phyloP scores from a whole-genome alignment of 805 yeast genomes.

The Geotrichum ghanense region DNA sequence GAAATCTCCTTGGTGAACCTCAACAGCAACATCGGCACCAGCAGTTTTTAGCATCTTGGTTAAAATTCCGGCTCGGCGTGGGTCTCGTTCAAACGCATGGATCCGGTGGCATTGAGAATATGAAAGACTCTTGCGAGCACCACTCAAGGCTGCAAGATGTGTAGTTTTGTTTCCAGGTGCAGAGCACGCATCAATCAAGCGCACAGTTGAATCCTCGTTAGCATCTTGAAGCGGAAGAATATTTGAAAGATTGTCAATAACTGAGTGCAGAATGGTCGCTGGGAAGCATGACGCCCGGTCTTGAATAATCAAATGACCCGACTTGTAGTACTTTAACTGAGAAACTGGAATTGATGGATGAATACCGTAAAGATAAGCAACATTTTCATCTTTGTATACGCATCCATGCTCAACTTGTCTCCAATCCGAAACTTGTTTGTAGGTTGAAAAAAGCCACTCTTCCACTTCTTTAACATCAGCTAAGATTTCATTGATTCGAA shows the following conservation, averaged over 20 bases:
- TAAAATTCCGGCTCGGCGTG: slow-evolving; percentile 55
- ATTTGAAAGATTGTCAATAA: background rate
- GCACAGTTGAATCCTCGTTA: slow-evolving; percentile 28
- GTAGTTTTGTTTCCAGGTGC: slow-evolving; percentile 99
- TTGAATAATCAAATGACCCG: slow-evolving; percentile 79
- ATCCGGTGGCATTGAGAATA: slow-evolving; percentile 24
- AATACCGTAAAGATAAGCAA: slow-evolving; percentile 72
- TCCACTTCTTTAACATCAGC: slow-evolving; percentile 27
- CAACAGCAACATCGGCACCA: slow-evolving; percentile 40
- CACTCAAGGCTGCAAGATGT: slow-evolving; percentile 64
- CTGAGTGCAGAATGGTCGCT: slow-evolving; percentile 53
- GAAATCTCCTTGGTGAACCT: slow-evolving; percentile 44
- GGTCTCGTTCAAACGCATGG: slow-evolving; percentile 82
- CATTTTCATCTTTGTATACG: slow-evolving; percentile 60
- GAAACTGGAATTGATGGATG: slow-evolving; percentile 67
- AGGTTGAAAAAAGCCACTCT: slow-evolving; percentile 30
- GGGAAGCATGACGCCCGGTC: slow-evolving; percentile 98
- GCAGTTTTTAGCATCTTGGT: slow-evolving; percentile 73
- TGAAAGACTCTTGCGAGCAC: slow-evolving; percentile 25
- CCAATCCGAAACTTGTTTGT: slow-evolving; percentile 33
- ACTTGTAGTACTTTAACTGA: slow-evolving; percentile 51
- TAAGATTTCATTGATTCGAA: slow-evolving; percentile 47
- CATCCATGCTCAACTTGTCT: slow-evolving; percentile 34
- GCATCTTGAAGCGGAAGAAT: background rate
- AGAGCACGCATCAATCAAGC: slow-evolving; percentile 85